Conservation (phyloP, 2,329 filamentous ascomycete species). For the Neopestalotiopsis rosae region DNA sequence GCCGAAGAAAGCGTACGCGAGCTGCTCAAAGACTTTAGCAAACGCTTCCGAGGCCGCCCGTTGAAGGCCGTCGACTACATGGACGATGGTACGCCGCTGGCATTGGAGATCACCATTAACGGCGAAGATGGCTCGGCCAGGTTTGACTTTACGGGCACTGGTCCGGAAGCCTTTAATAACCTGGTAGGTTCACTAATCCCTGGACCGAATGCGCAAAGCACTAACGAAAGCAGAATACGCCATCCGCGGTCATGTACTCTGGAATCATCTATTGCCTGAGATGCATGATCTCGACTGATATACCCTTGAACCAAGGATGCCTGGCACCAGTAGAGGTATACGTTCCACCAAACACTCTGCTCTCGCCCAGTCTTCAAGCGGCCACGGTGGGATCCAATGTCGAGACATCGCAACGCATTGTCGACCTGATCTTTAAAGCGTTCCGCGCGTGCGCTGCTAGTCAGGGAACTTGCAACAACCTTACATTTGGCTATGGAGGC, state of each 20-base stretch:
- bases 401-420: conserved; percentile 20
- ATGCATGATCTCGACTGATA: conserved; percentile 73
- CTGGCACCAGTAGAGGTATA: conserved; percentile 40
- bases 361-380: conserved; percentile 30
- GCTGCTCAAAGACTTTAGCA: conserved; percentile 42
- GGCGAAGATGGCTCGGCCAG: conserved; percentile 71
- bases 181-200: conserved; percentile 11
- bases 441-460: conserved; percentile 32
- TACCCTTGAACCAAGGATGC: conserved; percentile 77
- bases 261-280: conserved; percentile 43
- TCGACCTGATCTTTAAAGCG: conserved; percentile 19
- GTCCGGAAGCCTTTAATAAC: conserved; percentile 50
- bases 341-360: conserved; percentile 32
- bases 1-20: conserved; percentile 41
- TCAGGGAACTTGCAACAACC: conserved; percentile 46
- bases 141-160: conserved; percentile 56
- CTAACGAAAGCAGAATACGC: conserved; percentile 24
- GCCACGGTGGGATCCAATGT: conserved; percentile 25
- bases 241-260: conserved; percentile 33
- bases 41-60: conserved; percentile 48
- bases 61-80: conserved; percentile 74
- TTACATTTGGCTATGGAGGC: conserved; percentile 58
- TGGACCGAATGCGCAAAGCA: neutral
- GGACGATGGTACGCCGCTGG: conserved; percentile 59
- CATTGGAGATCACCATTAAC: conserved; percentile 54